Base-by-base conservation (phyloP, 495 filamentous ascomycete species). In the Aspergillus carlsbadensis region DNA sequence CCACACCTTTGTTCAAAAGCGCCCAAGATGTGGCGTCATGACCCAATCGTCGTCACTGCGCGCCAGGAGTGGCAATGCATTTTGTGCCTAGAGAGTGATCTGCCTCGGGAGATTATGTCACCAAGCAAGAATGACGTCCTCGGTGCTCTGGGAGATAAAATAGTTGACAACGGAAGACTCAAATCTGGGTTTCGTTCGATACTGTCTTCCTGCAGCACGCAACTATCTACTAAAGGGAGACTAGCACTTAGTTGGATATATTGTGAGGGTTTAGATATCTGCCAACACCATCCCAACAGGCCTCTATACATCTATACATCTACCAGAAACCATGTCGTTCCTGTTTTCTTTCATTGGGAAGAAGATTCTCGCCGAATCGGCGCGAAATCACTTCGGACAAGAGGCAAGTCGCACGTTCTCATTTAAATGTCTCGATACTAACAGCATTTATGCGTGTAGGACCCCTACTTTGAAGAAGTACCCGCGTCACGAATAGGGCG, bases 381-480 rank as follows among this genome's bases (percentile, higher is more conserved):
- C 81, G 15, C 74, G 78, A 42, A 89, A 90, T 63, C 80, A 84
- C 56, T 87, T 86, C 70, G 87, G 89, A 58, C 74, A 78, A 57
- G 84, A 85, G 61, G 87, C 88, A 71, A 65, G 81, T 64, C 21
- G 10, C 11, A 5, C 15, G 11, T 17, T 6, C 3, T 26, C 31
- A 13, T 36, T 5, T 10, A 7, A 21, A 8, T 37, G 31, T 24
- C 35, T 33, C 29, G 34, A 39, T 18, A 35, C 24, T 51, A 47
- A 45, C 3, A 39, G 43, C 56, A 10, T 10, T 58, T 41, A 22
- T 26, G 24, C 22, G 26, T 11, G 11, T 58, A 81, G 81, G 87
- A 92, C 65, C 87, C 87, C 2, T 91, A 90, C 67, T 87, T 87
- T 45, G 87, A 92, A 69, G 75, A 79, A 60, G 85, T 89, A 13